Percentiles rank a stretch among this genome's conserved stretches.
Conservation (phyloP, 495 filamentous ascomycete species). For the Aspergillus avenaceus region DNA sequence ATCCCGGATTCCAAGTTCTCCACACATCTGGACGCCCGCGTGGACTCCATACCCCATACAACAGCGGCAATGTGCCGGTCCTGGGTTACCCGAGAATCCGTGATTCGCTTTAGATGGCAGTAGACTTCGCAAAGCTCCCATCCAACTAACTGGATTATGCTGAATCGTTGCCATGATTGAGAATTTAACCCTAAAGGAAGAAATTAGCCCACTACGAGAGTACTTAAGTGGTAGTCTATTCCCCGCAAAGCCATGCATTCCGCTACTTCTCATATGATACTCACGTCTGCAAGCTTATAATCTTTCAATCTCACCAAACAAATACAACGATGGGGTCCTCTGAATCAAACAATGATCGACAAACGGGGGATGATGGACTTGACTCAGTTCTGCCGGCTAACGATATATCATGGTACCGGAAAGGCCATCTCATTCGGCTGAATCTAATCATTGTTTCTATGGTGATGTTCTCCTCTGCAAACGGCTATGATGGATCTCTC, state of each 20-base stretch:
- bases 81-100: neutral
- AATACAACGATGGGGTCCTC: neutral
- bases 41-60: too few relatives aligned
- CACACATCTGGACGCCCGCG: neutral
- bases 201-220: too few relatives aligned
- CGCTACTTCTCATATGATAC: too few relatives aligned
- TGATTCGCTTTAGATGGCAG: neutral
- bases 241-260: too few relatives aligned
- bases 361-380: neutral
- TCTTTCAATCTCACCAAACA: too few relatives aligned
- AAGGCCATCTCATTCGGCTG: conserved; percentile 17
- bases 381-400: conserved; percentile 7
- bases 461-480: conserved; percentile 18
- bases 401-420: conserved; percentile 14
- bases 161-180: too few relatives aligned
- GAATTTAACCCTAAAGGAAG: neutral
- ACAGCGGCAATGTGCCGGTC: too few relatives aligned
- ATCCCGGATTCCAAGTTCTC: neutral
- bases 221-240: too few relatives aligned
- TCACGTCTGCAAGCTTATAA: too few relatives aligned
- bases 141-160: too few relatives aligned
- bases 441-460: conserved; percentile 18
- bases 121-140: neutral
- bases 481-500: conserved; percentile 27
- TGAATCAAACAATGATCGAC: neutral